These are phyloP conservation scores for Salmacisia buchloeana DNA, from an alignment of 1,284 basidiomycete genomes.

Conservation along the genomic window DNA sequence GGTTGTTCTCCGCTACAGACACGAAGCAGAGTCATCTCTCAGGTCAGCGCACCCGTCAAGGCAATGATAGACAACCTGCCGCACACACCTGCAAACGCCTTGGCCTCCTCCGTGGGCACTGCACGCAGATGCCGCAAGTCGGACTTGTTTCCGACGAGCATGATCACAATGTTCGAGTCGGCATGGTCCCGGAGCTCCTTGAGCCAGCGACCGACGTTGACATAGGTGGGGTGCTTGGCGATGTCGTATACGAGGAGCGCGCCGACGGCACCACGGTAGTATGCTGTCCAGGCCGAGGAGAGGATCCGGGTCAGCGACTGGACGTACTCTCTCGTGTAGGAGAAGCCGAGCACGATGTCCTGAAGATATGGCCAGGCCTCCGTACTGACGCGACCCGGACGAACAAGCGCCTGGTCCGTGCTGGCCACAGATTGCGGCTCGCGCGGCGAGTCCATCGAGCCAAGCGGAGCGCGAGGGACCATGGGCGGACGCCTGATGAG, in stretches of 20 bases:
- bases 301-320: no score
- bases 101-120: conserved; percentile 73
- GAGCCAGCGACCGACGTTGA: conserved; percentile 93
- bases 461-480: no score
- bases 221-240: conserved; percentile 81
- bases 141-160: conserved; percentile 68
- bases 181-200: conserved; percentile 77
- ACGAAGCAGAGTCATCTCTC: neutral
- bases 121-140: conserved; percentile 96
- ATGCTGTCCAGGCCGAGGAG: conserved; percentile 54
- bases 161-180: conserved; percentile 55
- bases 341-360: neutral
- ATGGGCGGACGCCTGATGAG: neutral
- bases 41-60: neutral
- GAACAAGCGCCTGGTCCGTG: no score
- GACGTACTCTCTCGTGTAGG: neutral
- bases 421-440: no score
- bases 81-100: conserved; percentile 47
- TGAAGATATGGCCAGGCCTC: neutral
- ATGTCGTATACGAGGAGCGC: conserved; percentile 56
- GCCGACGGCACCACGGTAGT: conserved; percentile 93
- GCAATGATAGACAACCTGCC: neutral
- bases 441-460: no score
- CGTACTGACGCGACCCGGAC: no score
- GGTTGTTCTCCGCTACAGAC: conserved; percentile 65